Evolutionary conservation across 2,329 filamentous ascomycete genomes (phyloP), one percentile per base, ranked within the genome.

Genomic region (Elsinoe australis): DNA sequence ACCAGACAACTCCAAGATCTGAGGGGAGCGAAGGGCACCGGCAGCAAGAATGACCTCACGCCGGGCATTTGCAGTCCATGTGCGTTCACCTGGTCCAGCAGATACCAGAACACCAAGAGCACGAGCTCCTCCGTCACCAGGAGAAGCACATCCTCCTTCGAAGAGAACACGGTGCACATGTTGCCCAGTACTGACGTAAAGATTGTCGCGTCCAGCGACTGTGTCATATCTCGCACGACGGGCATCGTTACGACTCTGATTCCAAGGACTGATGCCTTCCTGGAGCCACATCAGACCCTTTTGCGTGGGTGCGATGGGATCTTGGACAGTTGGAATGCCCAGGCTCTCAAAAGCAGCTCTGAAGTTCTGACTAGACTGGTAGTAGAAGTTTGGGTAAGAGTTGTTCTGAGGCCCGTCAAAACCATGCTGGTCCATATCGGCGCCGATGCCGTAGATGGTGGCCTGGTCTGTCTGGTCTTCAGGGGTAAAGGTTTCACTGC

Each of bases 401-500:
- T 73, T 61, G 8, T 74, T 70, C n/a, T 76, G 66, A 1, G 74
- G 73, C 0, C 74, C 74, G 3, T 57, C 55, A 5, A 56, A 62
- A 6, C 73, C 74, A 35, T 75, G 63, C 5, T 65, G 60, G 6
- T 55, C 56, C n/a, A 56, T 54, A 39, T 72, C 64, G 34, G 70
- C 69, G 2, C 63, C 56, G 29, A 69, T 62, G 4, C 62, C 59
- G 49, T 68, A 64, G 35, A 66, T 59, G 10, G 58, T 42, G 22
- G 61, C 60, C 1, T 68, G 49, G 3, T 58, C 57, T 9, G 59
- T 51, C n/a, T 61, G 64, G 12, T 47, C 28, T 6, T 63, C 58
- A 32, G 61, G 59, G 4, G 55, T 56, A 45, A 62, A 59, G 1
- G 57, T 65, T 52, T 67, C 57, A 46, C 49, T 55, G 21, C 24